Evolutionary conservation across 805 yeast species (phyloP), one percentile per base, ranked within the genome.

Genomic region (Torulaspora gathmanii): DNA sequence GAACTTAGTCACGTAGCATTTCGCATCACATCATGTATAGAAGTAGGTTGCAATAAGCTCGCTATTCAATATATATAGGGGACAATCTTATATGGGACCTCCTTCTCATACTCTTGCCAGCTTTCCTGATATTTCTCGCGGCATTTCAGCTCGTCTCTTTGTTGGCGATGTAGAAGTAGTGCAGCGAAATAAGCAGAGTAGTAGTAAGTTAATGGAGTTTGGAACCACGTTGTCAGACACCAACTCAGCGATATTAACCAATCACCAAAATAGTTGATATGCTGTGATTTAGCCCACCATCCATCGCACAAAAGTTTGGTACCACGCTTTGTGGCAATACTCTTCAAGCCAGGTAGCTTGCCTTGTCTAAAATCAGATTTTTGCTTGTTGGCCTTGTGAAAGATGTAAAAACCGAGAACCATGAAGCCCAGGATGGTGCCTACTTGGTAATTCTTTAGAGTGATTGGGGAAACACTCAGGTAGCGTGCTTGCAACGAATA

Each of bases 201-300:
- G 68, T 86, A 93, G 61, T 91, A 93, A 0, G 98, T 87, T 57
- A 91, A 70, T 4, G 87, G 83, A 0, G 95, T 83, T 48, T 71
- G 72, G 55, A 82, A 77, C 9, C 95, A 95, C 1, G 97, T 87
- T 8, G 95, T 83, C 51, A 93, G 71, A 65, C 96, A 88, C 95
- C 96, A 91, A 36, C 95, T 80, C 71, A 86, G 73, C 0, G 96
- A 87, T 59, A 89, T 82, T 33, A 93, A 63, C 90, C 96, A 88
- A 69, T 93, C 99, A 34, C 99, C 99, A 47, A 90, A 75, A 67
- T 93, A 93, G 63, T 93, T 93, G 61, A 87, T 88, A 64, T 93
- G 99, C 54, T 95, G 95, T 5, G 95, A 81, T 15, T 73, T 64
- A 2, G 84, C 85, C 99, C 99, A 93, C 99, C 98, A 93, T 2